phyloP scores from a whole-genome alignment of 495 filamentous ascomycete species.

The Penicillium flavigenum region DNA sequence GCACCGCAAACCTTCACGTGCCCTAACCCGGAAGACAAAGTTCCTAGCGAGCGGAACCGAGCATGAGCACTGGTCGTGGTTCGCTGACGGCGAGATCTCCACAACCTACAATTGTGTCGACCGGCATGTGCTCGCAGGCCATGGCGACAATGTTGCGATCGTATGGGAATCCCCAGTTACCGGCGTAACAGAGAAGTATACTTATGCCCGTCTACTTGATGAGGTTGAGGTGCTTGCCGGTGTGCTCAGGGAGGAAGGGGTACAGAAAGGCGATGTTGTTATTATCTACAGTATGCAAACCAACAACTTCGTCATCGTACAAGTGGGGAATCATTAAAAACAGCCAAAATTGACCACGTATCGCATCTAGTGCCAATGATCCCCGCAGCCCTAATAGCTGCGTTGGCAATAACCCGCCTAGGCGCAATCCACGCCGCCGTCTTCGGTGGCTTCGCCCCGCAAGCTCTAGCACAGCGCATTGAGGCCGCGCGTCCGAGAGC shows the following conservation, averaged over 20 bases:
- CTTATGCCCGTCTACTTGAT: constrained; percentile 71
- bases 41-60: constrained; percentile 46
- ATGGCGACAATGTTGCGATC: constrained; percentile 71
- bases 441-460: constrained; percentile 85
- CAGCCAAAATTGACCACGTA: constrained; percentile 2
- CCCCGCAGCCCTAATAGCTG: constrained; percentile 79
- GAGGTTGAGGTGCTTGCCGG: constrained; percentile 84
- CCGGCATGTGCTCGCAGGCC: constrained; percentile 74
- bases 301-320: background rate
- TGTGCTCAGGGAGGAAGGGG: constrained; percentile 78
- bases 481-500: constrained; percentile 72
- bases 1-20: constrained; percentile 64
- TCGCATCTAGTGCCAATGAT: constrained; percentile 83
- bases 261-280: constrained; percentile 85
- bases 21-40: constrained; percentile 45
- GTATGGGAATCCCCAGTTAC: constrained; percentile 88
- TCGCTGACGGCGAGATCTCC: constrained; percentile 83
- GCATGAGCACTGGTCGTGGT: constrained; percentile 78
- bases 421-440: constrained; percentile 91
- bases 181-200: constrained; percentile 65
- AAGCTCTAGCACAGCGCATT: constrained; percentile 83
- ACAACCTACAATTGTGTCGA: constrained; percentile 91
- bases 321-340: background rate
- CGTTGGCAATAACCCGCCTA: constrained; percentile 75
- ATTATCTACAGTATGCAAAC: constrained; percentile 75